A percentile compares a stretch with the other conserved stretches of the same genome.
These are phyloP conservation scores for Macrotyloma uniflorum DNA, from an alignment of 306 rosid genomes.

Conservation along the genomic window DNA sequence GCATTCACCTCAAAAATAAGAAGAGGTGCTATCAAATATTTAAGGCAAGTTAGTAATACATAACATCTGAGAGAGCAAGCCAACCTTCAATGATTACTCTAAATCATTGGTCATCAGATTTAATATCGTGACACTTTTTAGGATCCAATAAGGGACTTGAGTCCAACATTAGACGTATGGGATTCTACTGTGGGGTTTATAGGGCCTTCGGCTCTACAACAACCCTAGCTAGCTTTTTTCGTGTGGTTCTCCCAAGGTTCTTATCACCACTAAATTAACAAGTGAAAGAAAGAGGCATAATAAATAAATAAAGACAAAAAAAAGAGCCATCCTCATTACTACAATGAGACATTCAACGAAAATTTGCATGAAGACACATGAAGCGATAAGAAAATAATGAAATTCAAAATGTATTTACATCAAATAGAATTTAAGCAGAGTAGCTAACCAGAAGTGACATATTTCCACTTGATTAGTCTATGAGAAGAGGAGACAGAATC, in stretches of 20 bases:
- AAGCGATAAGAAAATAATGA: neutral
- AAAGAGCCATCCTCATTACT: neutral
- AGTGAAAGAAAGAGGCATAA: slow-evolving; percentile 33
- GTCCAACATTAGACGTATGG: neutral
- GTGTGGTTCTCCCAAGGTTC: neutral
- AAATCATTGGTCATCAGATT: slow-evolving; percentile 11
- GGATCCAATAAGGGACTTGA: neutral
- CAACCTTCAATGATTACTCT: neutral
- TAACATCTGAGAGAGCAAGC: slow-evolving; percentile 1
- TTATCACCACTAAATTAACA: neutral
- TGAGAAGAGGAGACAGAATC: neutral
- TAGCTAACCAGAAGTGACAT: neutral
- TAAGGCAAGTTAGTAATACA: slow-evolving; percentile 10
- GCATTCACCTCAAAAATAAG: slow-evolving; percentile 9
- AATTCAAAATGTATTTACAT: neutral
- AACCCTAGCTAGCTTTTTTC: neutral
- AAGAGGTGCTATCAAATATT: neutral
- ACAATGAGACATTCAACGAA: neutral
- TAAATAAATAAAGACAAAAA: slow-evolving; percentile 1
- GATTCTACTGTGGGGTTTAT: neutral
- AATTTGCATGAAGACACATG: neutral
- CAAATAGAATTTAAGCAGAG: neutral
- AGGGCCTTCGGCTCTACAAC: neutral
- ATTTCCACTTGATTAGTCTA: neutral
- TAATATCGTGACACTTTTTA: neutral